Base-by-base conservation (phyloP, 768 basidiomycete species). In the Tephrocybe rancida region DNA sequence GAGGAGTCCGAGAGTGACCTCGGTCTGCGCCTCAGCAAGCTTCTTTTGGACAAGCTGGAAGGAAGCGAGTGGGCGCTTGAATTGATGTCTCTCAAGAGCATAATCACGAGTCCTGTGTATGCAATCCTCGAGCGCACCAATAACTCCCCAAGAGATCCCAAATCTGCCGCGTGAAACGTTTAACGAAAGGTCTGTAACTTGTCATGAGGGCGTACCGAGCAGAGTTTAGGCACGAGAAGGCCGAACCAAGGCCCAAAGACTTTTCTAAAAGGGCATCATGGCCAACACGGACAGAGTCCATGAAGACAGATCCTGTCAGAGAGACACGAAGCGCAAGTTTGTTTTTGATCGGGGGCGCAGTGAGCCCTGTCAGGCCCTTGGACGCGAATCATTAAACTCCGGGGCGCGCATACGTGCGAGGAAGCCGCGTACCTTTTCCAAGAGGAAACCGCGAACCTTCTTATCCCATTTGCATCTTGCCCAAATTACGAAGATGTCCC, bases 31-130 rank as follows among this genome's bases (percentile, higher is more conserved):
- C 59, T 98, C 95, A 3, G 89, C 94, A 14, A 98, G 80, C 71
- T 98, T 98, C 83, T 96, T 96, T 69, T 98, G 95, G 16, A 98
- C 80, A n/a, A 98, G 86, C 70, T 98, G 96, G 84, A 96, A 98
- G 5, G 90, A 89, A 1, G 92, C 95, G 3, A 98, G 77, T 0
- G 95, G 94, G 32, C 88, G 85, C 21, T 84, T 78, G 75, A 98
- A 98, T 70, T 98, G 96, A 43, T 87, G 82, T 14, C 95, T 82
- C 65, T 97, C 92, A 29, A 97, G 81, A 9, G 93, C 90, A 66
- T 98, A 98, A 10, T 79, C 78, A 19, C 90, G 83, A 0, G 95
- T 83, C 35, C 83, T 83, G 29, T 78, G 67, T 37, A 98, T 79
- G 64, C 93, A 97, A 61, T 97, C 92, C 68, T 98, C 95, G 24